Conservation (phyloP, 257 asterid species). For the Nicotiana otophora region DNA sequence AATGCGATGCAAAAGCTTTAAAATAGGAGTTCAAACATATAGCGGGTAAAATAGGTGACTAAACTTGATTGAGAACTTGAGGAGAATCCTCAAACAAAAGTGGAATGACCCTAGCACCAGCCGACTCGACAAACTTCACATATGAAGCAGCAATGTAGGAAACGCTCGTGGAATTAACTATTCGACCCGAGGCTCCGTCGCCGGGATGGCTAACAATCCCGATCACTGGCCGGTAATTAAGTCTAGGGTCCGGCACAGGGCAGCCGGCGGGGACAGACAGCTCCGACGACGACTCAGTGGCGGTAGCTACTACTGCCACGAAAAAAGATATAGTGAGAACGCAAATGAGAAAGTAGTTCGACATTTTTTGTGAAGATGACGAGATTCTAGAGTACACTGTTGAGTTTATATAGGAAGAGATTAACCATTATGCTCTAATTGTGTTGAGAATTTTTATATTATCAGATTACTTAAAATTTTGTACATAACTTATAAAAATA, state of each 20-base stretch:
- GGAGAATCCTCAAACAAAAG: conserved; percentile 69
- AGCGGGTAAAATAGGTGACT: neutral
- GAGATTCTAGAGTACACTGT: neutral
- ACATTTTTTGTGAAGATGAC: neutral
- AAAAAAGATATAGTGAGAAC: neutral
- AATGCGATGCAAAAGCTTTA: neutral
- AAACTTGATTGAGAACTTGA: conserved; percentile 47
- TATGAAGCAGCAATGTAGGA: conserved; percentile 89
- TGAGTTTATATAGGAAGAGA: neutral
- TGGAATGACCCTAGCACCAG: conserved; percentile 93
- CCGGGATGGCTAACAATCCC: conserved; percentile 89
- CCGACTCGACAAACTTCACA: conserved; percentile 84
- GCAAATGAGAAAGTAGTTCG: neutral
- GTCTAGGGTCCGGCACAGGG: conserved; percentile 45
- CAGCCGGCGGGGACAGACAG: conserved; percentile 22
- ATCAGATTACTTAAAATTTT: too few relatives aligned
- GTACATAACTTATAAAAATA: too few relatives aligned
- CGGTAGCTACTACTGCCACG: neutral
- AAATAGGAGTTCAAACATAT: neutral
- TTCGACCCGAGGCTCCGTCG: conserved; percentile 84
- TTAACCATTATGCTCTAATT: neutral
- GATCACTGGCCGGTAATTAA: conserved; percentile 73
- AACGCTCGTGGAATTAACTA: conserved; percentile 47
- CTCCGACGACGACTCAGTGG: neutral
- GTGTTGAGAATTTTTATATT: too few relatives aligned